Evolutionary conservation across 1,139 yeast species (phyloP).

Genomic region (Kurtzmaniella quercitrusa): DNA sequence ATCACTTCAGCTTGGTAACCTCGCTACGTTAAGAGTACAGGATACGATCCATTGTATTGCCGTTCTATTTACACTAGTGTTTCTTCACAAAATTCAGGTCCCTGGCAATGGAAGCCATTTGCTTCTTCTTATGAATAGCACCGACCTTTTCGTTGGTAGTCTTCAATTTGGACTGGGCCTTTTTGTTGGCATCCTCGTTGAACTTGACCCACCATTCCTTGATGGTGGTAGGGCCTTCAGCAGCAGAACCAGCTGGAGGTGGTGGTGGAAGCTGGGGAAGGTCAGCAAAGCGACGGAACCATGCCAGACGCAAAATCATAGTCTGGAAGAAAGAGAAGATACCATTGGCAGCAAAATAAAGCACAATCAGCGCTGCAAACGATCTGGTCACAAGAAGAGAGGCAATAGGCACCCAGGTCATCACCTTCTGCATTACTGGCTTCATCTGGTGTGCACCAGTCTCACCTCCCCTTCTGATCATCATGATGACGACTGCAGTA

Average conservation of each 20-base stretch:
- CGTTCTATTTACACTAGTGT: slow-evolving; percentile 19
- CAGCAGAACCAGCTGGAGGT: slow-evolving; percentile 22
- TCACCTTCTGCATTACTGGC: slow-evolving; percentile 66
- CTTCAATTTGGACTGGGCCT: slow-evolving; percentile 30
- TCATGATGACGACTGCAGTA: slow-evolving; percentile 71
- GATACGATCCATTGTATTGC: background rate
- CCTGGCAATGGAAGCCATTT: slow-evolving; percentile 21
- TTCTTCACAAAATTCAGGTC: slow-evolving; percentile 32
- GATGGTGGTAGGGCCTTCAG: slow-evolving; percentile 27
- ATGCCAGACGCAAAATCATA: slow-evolving; percentile 51
- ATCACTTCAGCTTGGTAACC: no score
- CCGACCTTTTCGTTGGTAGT: slow-evolving; percentile 35
- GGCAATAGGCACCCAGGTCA: slow-evolving; percentile 71
- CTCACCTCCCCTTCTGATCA: slow-evolving; percentile 87
- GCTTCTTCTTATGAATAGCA: slow-evolving; percentile 36
- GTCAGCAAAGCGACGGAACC: slow-evolving; percentile 55
- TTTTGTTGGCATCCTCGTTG: slow-evolving; percentile 28
- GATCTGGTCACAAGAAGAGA: slow-evolving; percentile 85
- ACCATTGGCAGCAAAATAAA: slow-evolving; percentile 83
- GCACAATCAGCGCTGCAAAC: slow-evolving; percentile 77
- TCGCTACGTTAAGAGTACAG: no score
- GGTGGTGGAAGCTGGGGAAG: slow-evolving; percentile 64
- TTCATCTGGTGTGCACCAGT: slow-evolving; percentile 75
- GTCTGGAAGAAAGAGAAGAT: slow-evolving; percentile 71
- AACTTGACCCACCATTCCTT: slow-evolving; percentile 38